Evolutionary conservation across 2,329 filamentous ascomycete genomes (phyloP), one percentile per base, ranked within the genome.

Genomic region (Penicillium crustosum): DNA sequence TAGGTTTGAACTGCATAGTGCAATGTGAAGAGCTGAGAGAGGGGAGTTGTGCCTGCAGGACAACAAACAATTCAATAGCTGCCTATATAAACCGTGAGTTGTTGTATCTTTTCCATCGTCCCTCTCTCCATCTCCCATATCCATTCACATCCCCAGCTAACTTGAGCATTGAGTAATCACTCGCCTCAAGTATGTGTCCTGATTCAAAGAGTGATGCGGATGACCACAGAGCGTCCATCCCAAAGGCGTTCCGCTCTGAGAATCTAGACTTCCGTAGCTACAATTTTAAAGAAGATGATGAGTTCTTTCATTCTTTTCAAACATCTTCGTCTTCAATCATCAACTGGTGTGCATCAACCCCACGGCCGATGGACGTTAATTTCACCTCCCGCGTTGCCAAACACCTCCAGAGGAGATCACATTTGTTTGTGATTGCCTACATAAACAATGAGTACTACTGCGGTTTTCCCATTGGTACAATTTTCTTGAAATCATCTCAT

Each of bases 371-470:
- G 33, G 23, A 29, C 23, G 7, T 19, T 12, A 39, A 15, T 6
- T 39, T 49, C 21, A 49, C 47, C 17, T 19, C 23, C 12, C 6
- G 17, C 4, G 21, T 39, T 27, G 23, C 33, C 10, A 50, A 19
- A 8, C 7, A 49, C 4, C 35, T 39, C 23, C 23, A 27, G 7
- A 36, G 17, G 8, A 21, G 38, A 12, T 36, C 49, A 12, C 15
- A n/a, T 13, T 23, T 51, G n/a, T 51, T 42, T 21, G n/a, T 31
- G 8, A 39, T 42, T 0, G 23, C 42, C 25, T 15, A 39, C 17
- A 7, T 1, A 8, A 3, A 12, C 0, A 4, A 12, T 4, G 0
- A 2, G 5, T 1, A 6, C 17, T 21, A 0, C 13, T 2, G 1
- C 6, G 2, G 8, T 8, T 6, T 6, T 1, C 13, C 19, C 7